phyloP scores from a whole-genome alignment of 2,329 filamentous ascomycete genomes.

The Cordyceps javanica region DNA sequence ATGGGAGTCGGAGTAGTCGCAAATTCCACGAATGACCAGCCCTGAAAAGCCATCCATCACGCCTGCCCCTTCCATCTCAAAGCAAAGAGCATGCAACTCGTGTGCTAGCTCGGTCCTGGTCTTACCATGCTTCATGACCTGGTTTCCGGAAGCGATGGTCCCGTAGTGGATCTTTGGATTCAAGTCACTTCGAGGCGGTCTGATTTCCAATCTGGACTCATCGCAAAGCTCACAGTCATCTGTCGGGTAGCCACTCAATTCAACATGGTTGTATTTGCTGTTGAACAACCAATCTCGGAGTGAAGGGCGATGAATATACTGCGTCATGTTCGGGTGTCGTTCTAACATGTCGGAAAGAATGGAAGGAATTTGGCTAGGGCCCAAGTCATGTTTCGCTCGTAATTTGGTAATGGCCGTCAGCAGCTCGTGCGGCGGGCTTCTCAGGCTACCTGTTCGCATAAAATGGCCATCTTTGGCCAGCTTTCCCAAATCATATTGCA shows the following conservation, averaged over 20 bases:
- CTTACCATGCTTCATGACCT: constrained; percentile 15
- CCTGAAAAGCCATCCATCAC: constrained; percentile 22
- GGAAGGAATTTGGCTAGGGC: not conserved
- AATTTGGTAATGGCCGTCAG: constrained; percentile 12
- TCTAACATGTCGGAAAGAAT: not conserved
- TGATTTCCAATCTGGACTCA: not conserved
- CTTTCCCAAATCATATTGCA: constrained; percentile 19
- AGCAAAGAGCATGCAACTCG: constrained; percentile 14
- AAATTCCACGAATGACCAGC: constrained; percentile 29
- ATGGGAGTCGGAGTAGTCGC: constrained; percentile 26
- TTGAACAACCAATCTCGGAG: not conserved
- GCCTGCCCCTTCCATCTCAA: constrained; percentile 25
- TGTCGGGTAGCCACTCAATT: not conserved
- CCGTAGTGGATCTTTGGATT: constrained; percentile 19
- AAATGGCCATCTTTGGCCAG: constrained; percentile 5
- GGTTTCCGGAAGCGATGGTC: constrained; percentile 20
- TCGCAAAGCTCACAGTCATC: not conserved
- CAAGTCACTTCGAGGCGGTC: not conserved
- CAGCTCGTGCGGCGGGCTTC: not conserved
- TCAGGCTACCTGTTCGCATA: constrained; percentile 10
- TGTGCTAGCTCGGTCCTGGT: constrained; percentile 10
- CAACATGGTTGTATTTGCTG: not conserved
- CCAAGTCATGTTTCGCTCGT: constrained; percentile 9
- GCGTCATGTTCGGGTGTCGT: not conserved
- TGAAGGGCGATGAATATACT: not conserved